Conservation (phyloP, 1,284 basidiomycete species). For the Lignosus rhinocerotis region DNA sequence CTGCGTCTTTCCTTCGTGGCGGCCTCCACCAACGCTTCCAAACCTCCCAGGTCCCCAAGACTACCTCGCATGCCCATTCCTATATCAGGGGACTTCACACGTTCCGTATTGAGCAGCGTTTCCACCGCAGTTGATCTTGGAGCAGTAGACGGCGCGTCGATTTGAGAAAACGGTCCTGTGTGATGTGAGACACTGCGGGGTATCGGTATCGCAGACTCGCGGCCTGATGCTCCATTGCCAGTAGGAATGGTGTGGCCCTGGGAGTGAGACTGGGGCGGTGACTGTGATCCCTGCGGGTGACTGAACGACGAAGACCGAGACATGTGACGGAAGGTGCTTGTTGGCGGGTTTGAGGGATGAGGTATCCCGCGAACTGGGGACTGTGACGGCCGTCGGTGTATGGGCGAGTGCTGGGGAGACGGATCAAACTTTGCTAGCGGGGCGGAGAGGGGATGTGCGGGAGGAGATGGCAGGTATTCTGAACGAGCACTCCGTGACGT, state of each 20-base stretch:
- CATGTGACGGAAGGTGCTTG: conserved; percentile 15
- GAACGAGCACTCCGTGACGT: conserved; percentile 22
- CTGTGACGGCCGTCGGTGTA: conserved; percentile 15
- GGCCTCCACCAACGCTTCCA: conserved; percentile 57
- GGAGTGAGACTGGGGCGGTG: conserved; percentile 2
- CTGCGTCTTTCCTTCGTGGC: conserved; percentile 53
- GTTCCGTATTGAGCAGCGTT: conserved; percentile 26
- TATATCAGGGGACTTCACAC: conserved; percentile 25
- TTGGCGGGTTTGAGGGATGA: conserved; percentile 17
- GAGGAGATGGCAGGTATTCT: conserved; percentile 11
- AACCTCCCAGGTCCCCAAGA: conserved; percentile 34
- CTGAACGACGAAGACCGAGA: conserved; percentile 9
- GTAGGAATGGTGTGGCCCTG: conserved; percentile 6
- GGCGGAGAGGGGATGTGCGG: conserved; percentile 2
- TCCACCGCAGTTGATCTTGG: conserved; percentile 21
- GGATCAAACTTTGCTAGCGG: conserved; percentile 10
- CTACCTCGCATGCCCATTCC: conserved; percentile 10
- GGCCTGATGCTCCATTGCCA: conserved; percentile 1
- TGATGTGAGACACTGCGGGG: conserved; percentile 1
- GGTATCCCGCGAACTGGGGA: conserved; percentile 23
- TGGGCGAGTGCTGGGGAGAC: neutral
- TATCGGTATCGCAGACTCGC: conserved; percentile 1
- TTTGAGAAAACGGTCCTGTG: conserved; percentile 12
- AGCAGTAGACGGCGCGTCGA: conserved; percentile 1
- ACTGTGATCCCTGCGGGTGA: conserved; percentile 12